Base-by-base conservation (phyloP, 2,329 filamentous ascomycete species). In the Trichoderma semiorbis region DNA sequence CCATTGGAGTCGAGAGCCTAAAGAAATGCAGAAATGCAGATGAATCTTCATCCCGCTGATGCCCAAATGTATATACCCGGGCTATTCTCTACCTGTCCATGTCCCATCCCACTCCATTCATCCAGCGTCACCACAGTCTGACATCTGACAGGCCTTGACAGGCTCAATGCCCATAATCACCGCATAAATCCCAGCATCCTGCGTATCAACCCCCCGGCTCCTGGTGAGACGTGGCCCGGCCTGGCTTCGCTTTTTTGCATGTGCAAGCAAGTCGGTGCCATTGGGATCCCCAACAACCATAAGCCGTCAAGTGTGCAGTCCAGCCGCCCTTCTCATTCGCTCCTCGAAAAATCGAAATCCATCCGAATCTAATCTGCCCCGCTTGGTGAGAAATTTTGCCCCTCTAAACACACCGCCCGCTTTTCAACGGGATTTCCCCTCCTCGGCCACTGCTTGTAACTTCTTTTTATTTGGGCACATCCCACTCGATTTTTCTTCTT, bases 371-470 rank as follows among this genome's bases (percentile, higher is more conserved):
- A 69, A 50, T 61, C 57, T 70, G 71, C 71, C 71, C 71, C 71
- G 71, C 71, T 72, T 36, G 50, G 50, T 64, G 61, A 67, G 64
- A 78, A 77, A 77, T 75, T 78, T 77, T 77, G 74, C 76, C 76
- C 78, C 76, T 77, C 75, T 75, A 78, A 77, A 75, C 74, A 77
- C 77, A 77, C 75, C 77, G 74, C 75, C 76, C 75, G 74, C 71
- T 67, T 72, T 72, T 67, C 43, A n/a, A 60, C 57, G 53, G 30
- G 34, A 30, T 62, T 69, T 62, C 50, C 30, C 66, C 74, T 70
- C 75, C 69, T 62, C 34, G 36, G 53, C 36, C 30, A 26, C 47
- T 21, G 50, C 26, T 28, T 7, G 24, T 57, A 53, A 53, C 28
- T 57, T 34, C 47, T 57, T 70, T 70, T 70, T 64, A 57, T 30